Conservation (phyloP, 257 asterid species). For the Nemophila menziesii region DNA sequence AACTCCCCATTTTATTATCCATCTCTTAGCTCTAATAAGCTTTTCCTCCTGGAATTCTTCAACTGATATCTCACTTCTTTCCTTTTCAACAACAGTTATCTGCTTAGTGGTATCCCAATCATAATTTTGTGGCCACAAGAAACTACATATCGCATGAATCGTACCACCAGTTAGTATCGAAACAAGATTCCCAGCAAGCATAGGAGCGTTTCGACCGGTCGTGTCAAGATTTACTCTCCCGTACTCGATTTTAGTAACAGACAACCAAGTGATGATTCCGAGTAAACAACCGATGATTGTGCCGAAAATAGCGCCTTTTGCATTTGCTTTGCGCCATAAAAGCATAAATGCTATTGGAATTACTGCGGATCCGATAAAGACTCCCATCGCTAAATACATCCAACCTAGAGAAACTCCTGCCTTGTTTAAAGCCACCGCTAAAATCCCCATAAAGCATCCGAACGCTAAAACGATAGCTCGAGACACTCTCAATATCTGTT, state of each 20-base stretch:
- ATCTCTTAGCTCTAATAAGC: slow-evolving; percentile 43
- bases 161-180: slow-evolving; percentile 74
- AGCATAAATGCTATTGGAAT: slow-evolving; percentile 90
- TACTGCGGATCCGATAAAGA: slow-evolving; percentile 83
- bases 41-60: slow-evolving; percentile 71
- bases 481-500: slow-evolving; percentile 59
- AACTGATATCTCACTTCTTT: slow-evolving; percentile 30
- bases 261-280: slow-evolving; percentile 75
- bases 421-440: slow-evolving; percentile 72
- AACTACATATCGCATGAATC: slow-evolving; percentile 61
- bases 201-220: slow-evolving; percentile 82
- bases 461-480: slow-evolving; percentile 48
- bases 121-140: slow-evolving; percentile 62
- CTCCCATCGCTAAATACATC: slow-evolving; percentile 94
- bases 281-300: slow-evolving; percentile 53
- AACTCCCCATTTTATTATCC: slow-evolving; percentile 87
- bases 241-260: slow-evolving; percentile 58
- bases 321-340: slow-evolving; percentile 74
- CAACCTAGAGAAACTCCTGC: slow-evolving; percentile 87
- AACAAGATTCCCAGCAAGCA: slow-evolving; percentile 85
- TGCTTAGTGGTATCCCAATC: slow-evolving; percentile 76
- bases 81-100: slow-evolving; percentile 81
- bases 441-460: slow-evolving; percentile 78
- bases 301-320: slow-evolving; percentile 69
- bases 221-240: slow-evolving; percentile 81